Evolutionary conservation across 805 yeast genomes (phyloP), one percentile per base, ranked within the genome.

Genomic region (Tetrapisispora pingtungensis): DNA sequence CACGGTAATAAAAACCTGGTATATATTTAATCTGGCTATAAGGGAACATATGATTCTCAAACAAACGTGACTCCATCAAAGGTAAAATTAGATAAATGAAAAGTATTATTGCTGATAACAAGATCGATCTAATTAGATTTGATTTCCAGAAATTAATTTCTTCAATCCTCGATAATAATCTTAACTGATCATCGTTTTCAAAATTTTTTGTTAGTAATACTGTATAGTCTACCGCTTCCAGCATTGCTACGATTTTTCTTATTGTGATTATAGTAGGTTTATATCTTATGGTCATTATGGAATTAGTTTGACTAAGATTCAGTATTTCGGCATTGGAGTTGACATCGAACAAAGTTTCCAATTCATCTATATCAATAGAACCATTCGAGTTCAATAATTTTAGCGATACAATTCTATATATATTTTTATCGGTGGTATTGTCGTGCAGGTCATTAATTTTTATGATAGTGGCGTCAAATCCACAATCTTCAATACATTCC

Each of bases 121-220:
- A 19, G 3, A 79, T 55, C 7, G 88, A 61, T 41, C 64, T 70
- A 43, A 75, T 48, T 46, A 84, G 75, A 46, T 71, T 79, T 10
- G 60, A 49, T 46, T 71, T 73, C 95, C 96, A 93, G 55, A 73
- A 77, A 41, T 68, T 65, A 37, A 85, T 80, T 49, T 90, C 97
- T 52, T 80, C 77, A 8, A 74, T 70, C 52, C 84, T 78, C 1
- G 85, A 71, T 26, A 93, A 67, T 1, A 84, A 61, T 33, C 75
- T 78, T 34, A 90, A 58, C 61, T 93, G 97, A 4, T 83, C 70
- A 3, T 77, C 62, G 50, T 76, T 77, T 58, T 82, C 85, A 4
- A 80, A 57, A 41, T 56, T 64, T 28, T 66, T 55, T 15, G 68
- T 63, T 4, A 74, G 64, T 3, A 67, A 51, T 10, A 83, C 86